Evolutionary conservation across 208 protist genomes (phyloP).

Genomic region (Lotmaria passim): DNA sequence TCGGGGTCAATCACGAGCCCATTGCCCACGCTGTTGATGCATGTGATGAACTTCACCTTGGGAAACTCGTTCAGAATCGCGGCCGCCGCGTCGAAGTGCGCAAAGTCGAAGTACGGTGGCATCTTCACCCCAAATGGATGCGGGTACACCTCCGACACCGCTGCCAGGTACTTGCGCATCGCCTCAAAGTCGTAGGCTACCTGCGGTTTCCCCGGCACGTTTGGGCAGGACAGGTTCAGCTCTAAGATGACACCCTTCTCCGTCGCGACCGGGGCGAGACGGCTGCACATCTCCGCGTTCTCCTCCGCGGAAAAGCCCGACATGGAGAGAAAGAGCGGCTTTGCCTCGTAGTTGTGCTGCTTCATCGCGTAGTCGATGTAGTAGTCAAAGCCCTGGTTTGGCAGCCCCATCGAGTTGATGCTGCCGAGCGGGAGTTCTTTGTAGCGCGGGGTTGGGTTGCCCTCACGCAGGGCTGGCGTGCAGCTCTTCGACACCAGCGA

Average conservation of each 20-base stretch:
- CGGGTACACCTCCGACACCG: constrained; percentile 67
- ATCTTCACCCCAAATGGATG: constrained; percentile 90
- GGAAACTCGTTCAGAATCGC: constrained; percentile 83
- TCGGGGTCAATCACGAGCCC: constrained; percentile 84
- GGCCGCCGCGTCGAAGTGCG: constrained; percentile 87
- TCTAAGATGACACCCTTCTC: constrained; percentile 76
- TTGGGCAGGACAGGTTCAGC: constrained; percentile 91
- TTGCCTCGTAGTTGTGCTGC: constrained; percentile 62
- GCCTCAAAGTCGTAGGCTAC: constrained; percentile 87
- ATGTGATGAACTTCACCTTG: constrained; percentile 83
- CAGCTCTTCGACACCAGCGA: constrained; percentile 88
- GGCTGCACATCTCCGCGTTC: constrained; percentile 71
- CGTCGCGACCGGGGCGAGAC: constrained; percentile 55
- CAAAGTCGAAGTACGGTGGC: constrained; percentile 91
- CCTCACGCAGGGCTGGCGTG: constrained; percentile 64
- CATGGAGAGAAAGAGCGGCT: constrained; percentile 88
- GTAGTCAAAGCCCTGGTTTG: constrained; percentile 85
- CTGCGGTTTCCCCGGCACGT: constrained; percentile 90
- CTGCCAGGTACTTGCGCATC: constrained; percentile 70
- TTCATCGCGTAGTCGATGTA: constrained; percentile 68
- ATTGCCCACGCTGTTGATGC: constrained; percentile 91
- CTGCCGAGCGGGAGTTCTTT: constrained; percentile 66
- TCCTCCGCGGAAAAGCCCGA: constrained; percentile 82
- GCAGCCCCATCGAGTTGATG: constrained; percentile 92
- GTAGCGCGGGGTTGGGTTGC: constrained; percentile 88